Base-by-base conservation (phyloP, 2,329 filamentous ascomycete species). In the Fusarium sp. region DNA sequence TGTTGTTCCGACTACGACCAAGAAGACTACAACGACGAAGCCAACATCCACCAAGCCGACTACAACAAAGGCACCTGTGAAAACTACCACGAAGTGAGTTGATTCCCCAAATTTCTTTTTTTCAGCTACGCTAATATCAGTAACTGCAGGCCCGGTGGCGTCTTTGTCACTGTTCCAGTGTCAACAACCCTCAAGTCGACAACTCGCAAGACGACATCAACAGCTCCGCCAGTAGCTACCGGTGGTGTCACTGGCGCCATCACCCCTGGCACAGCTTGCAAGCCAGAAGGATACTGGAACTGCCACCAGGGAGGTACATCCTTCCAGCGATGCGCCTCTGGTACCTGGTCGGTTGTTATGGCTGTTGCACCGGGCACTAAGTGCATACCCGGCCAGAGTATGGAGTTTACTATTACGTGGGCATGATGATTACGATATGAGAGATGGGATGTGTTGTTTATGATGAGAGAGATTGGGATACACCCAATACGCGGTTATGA, bases 301-400 rank as follows among this genome's bases (percentile, higher is more conserved):
- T 75, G 72, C 12, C 38, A 70, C 45, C 75, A 25, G 14, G 37
- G 63, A 6, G 72, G 72, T 8, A 50, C 38, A 1, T 37, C 60
- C 1, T 92, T 90, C 84, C 90, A 91, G 81, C 88, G 89, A 65
- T 92, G 90, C 71, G 89, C 88, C 11, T 87, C 85, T 15, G 90
- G 90, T 9, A 74, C 80, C 47, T 92, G 90, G 90, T 86, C 86
- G 7, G 77, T 73, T 2, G 69, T 82, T 20, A 84, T 87, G 69
- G 73, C 80, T 38, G 85, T 91, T 83, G 86, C 89, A 1, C 73
- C 83, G 0, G 90, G 90, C 43, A 90, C 87, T 10, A 80, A 81
- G 38, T 92, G 90, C 80, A 71, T 77, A 58, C 70, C 79, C 4
- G 82, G 82, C 15, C 70, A 77, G 47, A 72, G 72, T 25, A 73